Percentiles rank a stretch among this genome's conserved stretches.
Evolutionary conservation across 108 stramenopile genomes (phyloP).

Genomic region (Asterionellopsis glacialis): DNA sequence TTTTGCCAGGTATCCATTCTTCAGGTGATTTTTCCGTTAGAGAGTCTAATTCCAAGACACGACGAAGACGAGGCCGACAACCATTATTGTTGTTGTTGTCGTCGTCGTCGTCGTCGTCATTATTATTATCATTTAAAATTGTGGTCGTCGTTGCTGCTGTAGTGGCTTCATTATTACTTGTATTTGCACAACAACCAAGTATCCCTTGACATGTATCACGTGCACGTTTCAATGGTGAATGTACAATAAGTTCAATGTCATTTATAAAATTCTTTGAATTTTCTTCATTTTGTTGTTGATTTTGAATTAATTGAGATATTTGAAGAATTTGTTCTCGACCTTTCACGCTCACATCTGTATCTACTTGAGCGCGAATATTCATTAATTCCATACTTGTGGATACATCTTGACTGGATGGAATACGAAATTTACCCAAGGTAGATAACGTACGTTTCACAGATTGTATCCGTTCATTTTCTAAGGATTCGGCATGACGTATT

Average conservation of each 20-base stretch:
- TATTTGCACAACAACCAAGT: conserved; percentile 52
- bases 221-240: conserved; percentile 60
- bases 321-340: conserved; percentile 48
- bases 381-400: conserved; percentile 35
- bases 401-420: conserved; percentile 37
- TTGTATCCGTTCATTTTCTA: conserved; percentile 57
- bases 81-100: no score
- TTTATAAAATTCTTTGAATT: conserved; percentile 37
- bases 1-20: conserved; percentile 58
- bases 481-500: conserved; percentile 74
- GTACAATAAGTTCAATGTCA: conserved; percentile 46
- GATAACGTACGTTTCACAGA: conserved; percentile 24
- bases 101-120: neutral
- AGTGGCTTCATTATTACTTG: no score
- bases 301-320: conserved; percentile 30
- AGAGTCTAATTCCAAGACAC: conserved; percentile 38
- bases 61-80: conserved; percentile 15
- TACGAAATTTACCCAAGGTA: conserved; percentile 20
- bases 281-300: no score
- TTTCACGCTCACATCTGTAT: conserved; percentile 46
- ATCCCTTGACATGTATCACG: conserved; percentile 56
- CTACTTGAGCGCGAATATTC: conserved; percentile 51
- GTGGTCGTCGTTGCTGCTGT: no score
- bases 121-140: no score
- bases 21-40: conserved; percentile 45